Evolutionary conservation across 1,284 basidiomycete genomes (phyloP).

Genomic region (Apiotrichum montevideense): DNA sequence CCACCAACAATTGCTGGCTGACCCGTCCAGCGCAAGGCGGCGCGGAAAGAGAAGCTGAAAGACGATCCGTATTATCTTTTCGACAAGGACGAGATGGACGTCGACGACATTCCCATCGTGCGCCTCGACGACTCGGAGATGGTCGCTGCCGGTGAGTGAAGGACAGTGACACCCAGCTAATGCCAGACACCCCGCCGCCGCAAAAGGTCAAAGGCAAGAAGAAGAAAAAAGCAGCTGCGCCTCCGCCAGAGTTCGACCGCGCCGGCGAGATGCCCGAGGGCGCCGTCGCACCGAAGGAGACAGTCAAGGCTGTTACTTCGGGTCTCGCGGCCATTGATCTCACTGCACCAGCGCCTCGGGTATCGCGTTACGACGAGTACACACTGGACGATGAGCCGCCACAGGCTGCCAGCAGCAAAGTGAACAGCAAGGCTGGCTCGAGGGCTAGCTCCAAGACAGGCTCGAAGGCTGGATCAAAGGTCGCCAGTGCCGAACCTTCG

Average conservation of each 20-base stretch:
- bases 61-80: slow-evolving; percentile 86
- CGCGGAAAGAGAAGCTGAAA: slow-evolving; percentile 62
- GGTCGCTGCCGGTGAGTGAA: slow-evolving; percentile 30
- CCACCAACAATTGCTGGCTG: not conserved
- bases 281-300: slow-evolving; percentile 33
- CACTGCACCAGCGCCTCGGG: slow-evolving; percentile 1
- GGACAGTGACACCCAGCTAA: slow-evolving; percentile 40
- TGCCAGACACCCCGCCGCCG: not conserved
- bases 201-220: slow-evolving; percentile 7
- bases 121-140: slow-evolving; percentile 54
- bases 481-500: slow-evolving; percentile 48
- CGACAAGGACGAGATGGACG: slow-evolving; percentile 50
- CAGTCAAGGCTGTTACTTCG: slow-evolving; percentile 4
- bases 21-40: slow-evolving; percentile 59
- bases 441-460: not conserved
- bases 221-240: slow-evolving; percentile 17
- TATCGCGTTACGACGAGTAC: slow-evolving; percentile 56
- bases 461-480: not conserved
- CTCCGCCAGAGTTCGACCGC: slow-evolving; percentile 55
- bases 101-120: slow-evolving; percentile 80
- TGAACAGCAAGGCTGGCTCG: slow-evolving; percentile 6
- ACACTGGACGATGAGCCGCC: slow-evolving; percentile 50
- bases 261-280: slow-evolving; percentile 78
- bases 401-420: slow-evolving; percentile 29
- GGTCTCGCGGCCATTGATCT: slow-evolving; percentile 41